phyloP scores from a whole-genome alignment of 129 eudicot genomes.

The Cynara cardunculus region DNA sequence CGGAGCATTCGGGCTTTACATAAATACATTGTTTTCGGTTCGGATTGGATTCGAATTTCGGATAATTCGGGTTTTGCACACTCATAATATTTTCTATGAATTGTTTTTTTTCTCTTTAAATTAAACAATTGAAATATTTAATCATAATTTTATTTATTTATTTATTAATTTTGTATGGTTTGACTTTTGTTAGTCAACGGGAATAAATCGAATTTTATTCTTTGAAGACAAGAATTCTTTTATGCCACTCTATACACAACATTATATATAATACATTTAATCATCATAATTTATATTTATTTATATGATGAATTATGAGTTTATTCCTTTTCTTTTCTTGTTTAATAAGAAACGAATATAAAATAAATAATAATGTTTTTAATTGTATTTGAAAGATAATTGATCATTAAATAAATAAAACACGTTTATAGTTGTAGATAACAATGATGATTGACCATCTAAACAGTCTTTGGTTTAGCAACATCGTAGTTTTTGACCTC shows the following conservation, averaged over 20 bases:
- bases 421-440: background rate
- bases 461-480: too few species aligned
- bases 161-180: background rate
- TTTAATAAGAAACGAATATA: background rate
- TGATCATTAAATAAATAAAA: background rate
- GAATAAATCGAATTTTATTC: slow-evolving; percentile 6
- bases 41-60: too few species aligned
- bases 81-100: too few species aligned
- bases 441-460: background rate
- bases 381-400: background rate
- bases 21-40: too few species aligned
- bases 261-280: background rate
- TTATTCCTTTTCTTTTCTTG: slow-evolving; percentile 13
- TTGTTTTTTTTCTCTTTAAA: too few species aligned
- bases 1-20: too few species aligned
- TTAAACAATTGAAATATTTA: too few species aligned
- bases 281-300: slow-evolving; percentile 6
- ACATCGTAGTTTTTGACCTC: too few species aligned
- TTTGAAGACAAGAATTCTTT: slow-evolving; percentile 6
- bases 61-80: too few species aligned
- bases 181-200: slow-evolving; percentile 18
- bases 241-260: background rate
- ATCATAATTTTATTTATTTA: too few species aligned
- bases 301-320: background rate
- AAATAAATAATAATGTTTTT: background rate